Evolutionary conservation across 306 rosid genomes (phyloP).

Genomic region (Trichosanthes cucumerina): DNA sequence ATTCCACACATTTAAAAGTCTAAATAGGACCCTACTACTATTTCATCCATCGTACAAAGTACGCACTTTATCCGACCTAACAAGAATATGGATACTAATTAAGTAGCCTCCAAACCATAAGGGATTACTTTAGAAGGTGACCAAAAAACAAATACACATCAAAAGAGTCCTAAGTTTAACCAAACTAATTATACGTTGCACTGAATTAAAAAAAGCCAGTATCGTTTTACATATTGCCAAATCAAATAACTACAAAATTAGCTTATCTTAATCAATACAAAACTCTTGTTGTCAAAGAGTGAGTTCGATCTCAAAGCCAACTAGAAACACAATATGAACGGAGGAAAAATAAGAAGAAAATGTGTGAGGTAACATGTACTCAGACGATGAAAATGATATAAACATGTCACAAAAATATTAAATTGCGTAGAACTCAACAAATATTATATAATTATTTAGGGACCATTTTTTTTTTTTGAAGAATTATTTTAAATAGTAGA

Average conservation of each 20-base stretch:
- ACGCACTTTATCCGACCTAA: background rate
- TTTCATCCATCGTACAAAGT: background rate
- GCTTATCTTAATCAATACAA: background rate
- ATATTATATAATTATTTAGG: background rate
- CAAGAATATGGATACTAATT: background rate
- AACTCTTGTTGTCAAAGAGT: background rate
- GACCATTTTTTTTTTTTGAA: background rate
- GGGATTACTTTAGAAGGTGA: background rate
- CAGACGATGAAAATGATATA: background rate
- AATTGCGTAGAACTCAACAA: background rate
- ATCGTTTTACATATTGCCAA: background rate
- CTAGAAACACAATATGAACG: background rate
- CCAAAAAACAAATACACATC: background rate
- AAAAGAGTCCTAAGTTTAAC: background rate
- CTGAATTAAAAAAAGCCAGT: background rate
- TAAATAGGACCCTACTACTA: background rate
- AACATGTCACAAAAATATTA: background rate
- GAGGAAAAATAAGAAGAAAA: background rate
- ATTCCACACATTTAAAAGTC: background rate
- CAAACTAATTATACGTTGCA: background rate
- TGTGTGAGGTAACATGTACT: background rate
- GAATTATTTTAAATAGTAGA: background rate
- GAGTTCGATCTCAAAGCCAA: background rate
- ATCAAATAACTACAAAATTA: background rate
- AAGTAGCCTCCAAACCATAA: background rate